phyloP scores from a whole-genome alignment of 2,329 filamentous ascomycete species.

The Pezicula neosporulosa region DNA sequence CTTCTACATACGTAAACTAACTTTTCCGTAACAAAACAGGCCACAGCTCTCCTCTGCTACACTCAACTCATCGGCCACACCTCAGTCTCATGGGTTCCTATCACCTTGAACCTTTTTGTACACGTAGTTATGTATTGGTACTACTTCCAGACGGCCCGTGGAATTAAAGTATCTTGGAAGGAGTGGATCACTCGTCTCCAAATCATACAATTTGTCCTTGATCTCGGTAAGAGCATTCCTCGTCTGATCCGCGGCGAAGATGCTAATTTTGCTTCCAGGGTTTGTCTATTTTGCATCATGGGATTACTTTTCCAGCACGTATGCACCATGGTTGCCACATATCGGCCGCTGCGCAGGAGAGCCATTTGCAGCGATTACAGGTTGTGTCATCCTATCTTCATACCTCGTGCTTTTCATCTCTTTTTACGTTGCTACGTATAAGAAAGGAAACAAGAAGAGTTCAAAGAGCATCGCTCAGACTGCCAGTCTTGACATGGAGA shows the following conservation, averaged over 20 bases:
- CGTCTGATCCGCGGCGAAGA: not conserved
- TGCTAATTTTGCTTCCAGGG: constrained; percentile 7
- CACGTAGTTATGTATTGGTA: constrained; percentile 30
- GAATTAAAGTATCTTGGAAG: constrained; percentile 24
- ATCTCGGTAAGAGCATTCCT: constrained; percentile 13
- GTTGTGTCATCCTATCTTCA: constrained; percentile 18
- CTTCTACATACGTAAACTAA: too few species aligned
- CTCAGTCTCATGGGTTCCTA: constrained; percentile 26
- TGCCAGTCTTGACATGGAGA: constrained; percentile 11
- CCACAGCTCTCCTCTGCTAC: constrained; percentile 25
- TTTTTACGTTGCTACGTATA: constrained; percentile 25
- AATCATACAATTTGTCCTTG: constrained; percentile 26
- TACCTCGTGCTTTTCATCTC: constrained; percentile 25
- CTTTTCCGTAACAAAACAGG: too few species aligned
- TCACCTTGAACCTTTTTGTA: constrained; percentile 24
- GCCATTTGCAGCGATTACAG: constrained; percentile 20
- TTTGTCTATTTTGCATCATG: constrained; percentile 25
- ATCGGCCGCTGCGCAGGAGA: constrained; percentile 22
- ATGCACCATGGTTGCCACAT: constrained; percentile 18
- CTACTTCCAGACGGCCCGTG: constrained; percentile 26
- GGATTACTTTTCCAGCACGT: constrained; percentile 20
- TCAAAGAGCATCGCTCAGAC: constrained; percentile 31
- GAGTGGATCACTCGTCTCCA: constrained; percentile 25
- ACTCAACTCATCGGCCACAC: constrained; percentile 23
- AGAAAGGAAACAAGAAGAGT: constrained; percentile 29